phyloP scores from a whole-genome alignment of 2,329 filamentous ascomycete genomes.

The Ophiostoma himal-ulmi region DNA sequence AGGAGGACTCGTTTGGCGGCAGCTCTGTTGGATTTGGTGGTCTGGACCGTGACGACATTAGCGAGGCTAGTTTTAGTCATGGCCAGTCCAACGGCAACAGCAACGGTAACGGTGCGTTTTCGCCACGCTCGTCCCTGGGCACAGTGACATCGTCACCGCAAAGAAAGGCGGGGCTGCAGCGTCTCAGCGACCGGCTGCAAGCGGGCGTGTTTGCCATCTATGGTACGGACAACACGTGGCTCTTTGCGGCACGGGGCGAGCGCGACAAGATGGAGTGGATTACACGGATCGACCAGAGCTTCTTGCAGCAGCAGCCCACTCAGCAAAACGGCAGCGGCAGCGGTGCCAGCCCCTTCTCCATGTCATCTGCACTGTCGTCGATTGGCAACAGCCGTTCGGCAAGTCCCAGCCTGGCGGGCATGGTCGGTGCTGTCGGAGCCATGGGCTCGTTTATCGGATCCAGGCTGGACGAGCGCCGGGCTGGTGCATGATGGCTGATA shows the following conservation, averaged over 20 bases:
- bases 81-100: slow-evolving; percentile 11
- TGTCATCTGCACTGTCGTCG: slow-evolving; percentile 33
- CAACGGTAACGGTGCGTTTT: slow-evolving; percentile 18
- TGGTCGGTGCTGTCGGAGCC: slow-evolving; percentile 18
- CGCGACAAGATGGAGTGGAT: slow-evolving; percentile 97
- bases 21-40: slow-evolving; percentile 21
- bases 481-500: background rate
- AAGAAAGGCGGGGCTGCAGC: slow-evolving; percentile 43
- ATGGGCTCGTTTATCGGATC: slow-evolving; percentile 19
- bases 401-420: slow-evolving; percentile 31
- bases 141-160: slow-evolving; percentile 13
- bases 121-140: slow-evolving; percentile 9
- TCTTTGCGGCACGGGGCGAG: slow-evolving; percentile 86
- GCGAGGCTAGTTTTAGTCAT: background rate
- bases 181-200: slow-evolving; percentile 53
- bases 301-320: slow-evolving; percentile 32
- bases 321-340: slow-evolving; percentile 33
- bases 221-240: slow-evolving; percentile 87
- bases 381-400: slow-evolving; percentile 40
- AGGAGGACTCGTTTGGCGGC: slow-evolving; percentile 18
- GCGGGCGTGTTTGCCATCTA: slow-evolving; percentile 89
- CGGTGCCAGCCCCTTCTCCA: slow-evolving; percentile 10
- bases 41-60: slow-evolving; percentile 18
- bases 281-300: slow-evolving; percentile 82
- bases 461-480: slow-evolving; percentile 13